phyloP scores from a whole-genome alignment of 140 eudicot species.

The Ambrosia hybrid region DNA sequence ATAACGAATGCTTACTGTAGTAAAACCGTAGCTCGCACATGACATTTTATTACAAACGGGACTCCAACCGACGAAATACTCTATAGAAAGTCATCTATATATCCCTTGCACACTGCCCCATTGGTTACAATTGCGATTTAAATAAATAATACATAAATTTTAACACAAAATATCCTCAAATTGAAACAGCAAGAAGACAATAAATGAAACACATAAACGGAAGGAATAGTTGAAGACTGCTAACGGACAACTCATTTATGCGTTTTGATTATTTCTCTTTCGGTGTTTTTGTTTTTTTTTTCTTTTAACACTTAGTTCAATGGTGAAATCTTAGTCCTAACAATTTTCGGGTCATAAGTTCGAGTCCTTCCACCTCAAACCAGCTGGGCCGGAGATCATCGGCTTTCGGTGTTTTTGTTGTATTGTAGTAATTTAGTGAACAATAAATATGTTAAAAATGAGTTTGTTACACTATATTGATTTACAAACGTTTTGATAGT shows the following conservation, averaged over 20 bases:
- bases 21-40: no score
- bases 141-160: background rate
- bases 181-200: constrained; percentile 26
- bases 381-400: no score
- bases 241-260: constrained; percentile 14
- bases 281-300: constrained; percentile 9
- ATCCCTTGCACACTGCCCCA: no score
- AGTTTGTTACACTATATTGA: background rate
- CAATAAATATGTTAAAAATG: background rate
- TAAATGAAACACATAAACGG: constrained; percentile 19
- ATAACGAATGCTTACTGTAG: no score
- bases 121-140: background rate
- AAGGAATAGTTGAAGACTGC: constrained; percentile 23
- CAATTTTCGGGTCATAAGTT: no score
- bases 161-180: background rate
- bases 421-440: background rate
- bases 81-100: no score
- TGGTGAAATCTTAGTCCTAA: no score
- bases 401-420: constrained; percentile 9
- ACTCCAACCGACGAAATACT: no score
- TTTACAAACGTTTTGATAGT: no score
- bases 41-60: no score
- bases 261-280: constrained; percentile 13
- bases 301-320: no score
- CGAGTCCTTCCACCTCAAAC: no score